These are phyloP conservation scores for Teunomyces aglyptinius DNA, from an alignment of 805 yeast genomes.

Conservation along the genomic window DNA sequence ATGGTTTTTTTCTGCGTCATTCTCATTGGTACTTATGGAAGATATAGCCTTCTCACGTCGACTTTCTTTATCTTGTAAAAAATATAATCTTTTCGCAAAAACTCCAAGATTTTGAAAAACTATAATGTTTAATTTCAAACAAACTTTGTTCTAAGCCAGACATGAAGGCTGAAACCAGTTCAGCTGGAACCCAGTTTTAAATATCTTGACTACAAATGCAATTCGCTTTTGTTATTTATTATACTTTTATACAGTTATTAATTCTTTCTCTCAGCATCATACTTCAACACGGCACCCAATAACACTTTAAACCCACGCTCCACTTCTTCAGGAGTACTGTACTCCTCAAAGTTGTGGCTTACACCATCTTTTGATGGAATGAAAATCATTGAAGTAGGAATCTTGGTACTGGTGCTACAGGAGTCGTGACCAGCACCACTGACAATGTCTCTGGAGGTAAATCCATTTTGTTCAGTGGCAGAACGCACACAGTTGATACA, in stretches of 20 bases:
- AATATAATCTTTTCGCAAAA: too few relatives aligned
- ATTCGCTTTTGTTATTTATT: too few relatives aligned
- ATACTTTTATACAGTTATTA: not conserved
- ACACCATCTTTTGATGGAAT: slow-evolving; percentile 68
- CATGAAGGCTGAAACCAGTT: too few relatives aligned
- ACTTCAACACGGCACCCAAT: slow-evolving; percentile 42
- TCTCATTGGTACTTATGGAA: too few relatives aligned
- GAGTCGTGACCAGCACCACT: slow-evolving; percentile 80
- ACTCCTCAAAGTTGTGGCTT: slow-evolving; percentile 66
- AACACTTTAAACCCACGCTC: slow-evolving; percentile 58
- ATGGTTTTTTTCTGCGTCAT: too few relatives aligned
- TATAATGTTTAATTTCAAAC: too few relatives aligned
- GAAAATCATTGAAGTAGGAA: slow-evolving; percentile 74
- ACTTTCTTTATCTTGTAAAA: too few relatives aligned
- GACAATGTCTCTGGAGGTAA: slow-evolving; percentile 44
- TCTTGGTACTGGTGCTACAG: slow-evolving; percentile 51
- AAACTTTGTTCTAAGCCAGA: too few relatives aligned
- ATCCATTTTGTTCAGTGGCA: slow-evolving; percentile 50
- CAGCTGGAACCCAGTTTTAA: too few relatives aligned
- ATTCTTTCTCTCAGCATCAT: slow-evolving; percentile 18
- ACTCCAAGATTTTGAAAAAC: too few relatives aligned
- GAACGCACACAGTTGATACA: slow-evolving; percentile 53
- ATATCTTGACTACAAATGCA: too few relatives aligned
- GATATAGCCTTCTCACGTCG: too few relatives aligned
- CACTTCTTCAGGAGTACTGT: slow-evolving; percentile 62